Percentiles rank a stretch among this genome's conserved stretches.
phyloP scores from a whole-genome alignment of 768 basidiomycete species.

The Sarcodon sp. region DNA sequence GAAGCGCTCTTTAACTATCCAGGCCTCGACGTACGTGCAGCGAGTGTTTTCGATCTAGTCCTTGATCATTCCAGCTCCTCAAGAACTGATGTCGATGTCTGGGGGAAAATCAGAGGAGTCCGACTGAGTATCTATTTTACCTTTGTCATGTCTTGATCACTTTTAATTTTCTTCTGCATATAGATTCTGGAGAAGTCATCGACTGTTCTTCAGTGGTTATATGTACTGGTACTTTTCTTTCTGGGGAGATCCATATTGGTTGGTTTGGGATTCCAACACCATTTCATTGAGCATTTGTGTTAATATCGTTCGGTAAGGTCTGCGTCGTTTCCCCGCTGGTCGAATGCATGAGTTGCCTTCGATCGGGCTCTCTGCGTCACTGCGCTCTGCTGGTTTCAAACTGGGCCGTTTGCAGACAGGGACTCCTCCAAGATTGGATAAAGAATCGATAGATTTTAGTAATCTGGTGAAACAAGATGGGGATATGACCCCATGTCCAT shows the following conservation, averaged over 20 bases:
- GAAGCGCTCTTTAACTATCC: slow-evolving; percentile 48
- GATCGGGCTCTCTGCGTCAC: slow-evolving; percentile 62
- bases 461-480: slow-evolving; percentile 53
- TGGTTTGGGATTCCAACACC: neutral
- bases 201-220: slow-evolving; percentile 74
- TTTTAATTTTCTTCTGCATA: neutral
- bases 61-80: slow-evolving; percentile 33
- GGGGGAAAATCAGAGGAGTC: slow-evolving; percentile 52
- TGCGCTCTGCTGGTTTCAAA: slow-evolving; percentile 63
- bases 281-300: neutral
- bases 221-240: slow-evolving; percentile 86
- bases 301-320: slow-evolving; percentile 24
- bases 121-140: slow-evolving; percentile 37
- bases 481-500: slow-evolving; percentile 52
- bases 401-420: slow-evolving; percentile 80
- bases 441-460: slow-evolving; percentile 56
- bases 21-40: slow-evolving; percentile 55
- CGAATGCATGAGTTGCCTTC: slow-evolving; percentile 63
- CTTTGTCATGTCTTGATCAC: neutral
- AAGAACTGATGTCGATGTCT: slow-evolving; percentile 17
- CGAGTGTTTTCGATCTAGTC: slow-evolving; percentile 69
- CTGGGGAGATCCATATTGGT: slow-evolving; percentile 89
- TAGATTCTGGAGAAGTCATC: slow-evolving; percentile 67
- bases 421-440: slow-evolving; percentile 72
- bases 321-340: slow-evolving; percentile 68